A percentile compares a stretch with the other conserved stretches of the same genome.
Evolutionary conservation across 495 filamentous ascomycete species (phyloP).

Genomic region (Trichocladium antarcticum): DNA sequence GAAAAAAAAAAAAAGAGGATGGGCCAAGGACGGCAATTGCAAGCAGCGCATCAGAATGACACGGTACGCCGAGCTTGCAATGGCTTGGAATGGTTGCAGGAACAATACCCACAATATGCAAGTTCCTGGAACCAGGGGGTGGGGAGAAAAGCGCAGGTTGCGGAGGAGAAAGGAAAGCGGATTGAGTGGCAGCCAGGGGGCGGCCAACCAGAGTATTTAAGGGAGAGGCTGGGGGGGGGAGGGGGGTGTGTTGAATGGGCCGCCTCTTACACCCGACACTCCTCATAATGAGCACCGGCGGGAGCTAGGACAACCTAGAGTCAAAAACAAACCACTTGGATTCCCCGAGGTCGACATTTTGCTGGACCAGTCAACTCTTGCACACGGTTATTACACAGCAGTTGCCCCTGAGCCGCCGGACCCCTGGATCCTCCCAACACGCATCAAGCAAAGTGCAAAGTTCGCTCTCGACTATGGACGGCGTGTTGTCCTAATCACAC

Average conservation of each 20-base stretch:
- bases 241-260: neutral
- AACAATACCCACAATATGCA: slow-evolving; percentile 7
- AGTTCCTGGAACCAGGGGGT: neutral
- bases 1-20: neutral
- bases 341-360: no score
- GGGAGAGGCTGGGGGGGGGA: neutral
- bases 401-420: neutral
- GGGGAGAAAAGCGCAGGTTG: slow-evolving; percentile 3
- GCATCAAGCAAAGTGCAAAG: neutral
- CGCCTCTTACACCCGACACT: neutral
- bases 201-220: slow-evolving; percentile 8
- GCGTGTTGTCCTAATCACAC: neutral
- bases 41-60: slow-evolving; percentile 6
- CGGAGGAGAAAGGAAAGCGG: slow-evolving; percentile 5
- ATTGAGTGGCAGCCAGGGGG: slow-evolving; percentile 1
- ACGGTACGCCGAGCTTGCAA: slow-evolving; percentile 3
- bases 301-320: neutral
- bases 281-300: neutral
- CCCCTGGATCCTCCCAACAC: neutral
- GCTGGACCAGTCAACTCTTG: no score
- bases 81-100: neutral
- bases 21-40: neutral
- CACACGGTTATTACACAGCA: neutral
- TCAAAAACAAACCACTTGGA: no score
- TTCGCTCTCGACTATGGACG: neutral